These are phyloP conservation scores for Phytophthora sansomeana DNA, from an alignment of 352 stramenopile genomes.

Conservation along the genomic window DNA sequence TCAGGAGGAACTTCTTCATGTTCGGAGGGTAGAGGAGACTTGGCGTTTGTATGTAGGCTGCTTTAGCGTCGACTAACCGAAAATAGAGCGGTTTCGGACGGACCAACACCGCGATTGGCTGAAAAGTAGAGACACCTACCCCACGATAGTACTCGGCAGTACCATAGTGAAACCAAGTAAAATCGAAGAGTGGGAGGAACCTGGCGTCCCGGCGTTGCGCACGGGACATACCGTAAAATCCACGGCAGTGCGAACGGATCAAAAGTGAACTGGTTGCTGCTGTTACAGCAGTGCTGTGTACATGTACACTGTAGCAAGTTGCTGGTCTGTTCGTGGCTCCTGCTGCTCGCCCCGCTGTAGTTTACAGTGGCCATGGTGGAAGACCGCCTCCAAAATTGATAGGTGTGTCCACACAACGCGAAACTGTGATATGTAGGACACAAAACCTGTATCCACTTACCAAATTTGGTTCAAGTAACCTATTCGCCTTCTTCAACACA, in stretches of 20 bases:
- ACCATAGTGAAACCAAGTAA: slow-evolving; percentile 17
- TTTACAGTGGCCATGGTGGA: too few relatives aligned
- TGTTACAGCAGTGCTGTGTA: neutral
- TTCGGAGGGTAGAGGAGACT: neutral
- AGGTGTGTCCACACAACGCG: too few relatives aligned
- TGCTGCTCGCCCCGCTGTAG: too few relatives aligned
- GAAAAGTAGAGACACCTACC: slow-evolving; percentile 18
- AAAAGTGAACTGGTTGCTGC: neutral
- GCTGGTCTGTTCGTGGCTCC: too few relatives aligned
- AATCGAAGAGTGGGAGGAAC: slow-evolving; percentile 6
- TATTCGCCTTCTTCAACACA: slow-evolving; percentile 5
- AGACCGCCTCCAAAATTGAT: too few relatives aligned
- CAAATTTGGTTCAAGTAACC: neutral
- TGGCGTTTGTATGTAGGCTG: slow-evolving; percentile 11
- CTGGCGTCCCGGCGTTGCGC: neutral
- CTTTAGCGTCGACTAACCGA: slow-evolving; percentile 16
- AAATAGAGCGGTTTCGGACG: slow-evolving; percentile 35
- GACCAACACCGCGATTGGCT: slow-evolving; percentile 4
- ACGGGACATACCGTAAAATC: slow-evolving; percentile 24
- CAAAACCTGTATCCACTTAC: neutral
- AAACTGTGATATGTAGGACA: neutral
- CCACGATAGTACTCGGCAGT: slow-evolving; percentile 5
- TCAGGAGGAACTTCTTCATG: slow-evolving; percentile 33
- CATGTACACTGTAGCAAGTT: too few relatives aligned
- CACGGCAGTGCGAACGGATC: slow-evolving; percentile 17